Evolutionary conservation across 2,329 filamentous ascomycete species (phyloP).

Genomic region (Colletotrichum chrysophilum): DNA sequence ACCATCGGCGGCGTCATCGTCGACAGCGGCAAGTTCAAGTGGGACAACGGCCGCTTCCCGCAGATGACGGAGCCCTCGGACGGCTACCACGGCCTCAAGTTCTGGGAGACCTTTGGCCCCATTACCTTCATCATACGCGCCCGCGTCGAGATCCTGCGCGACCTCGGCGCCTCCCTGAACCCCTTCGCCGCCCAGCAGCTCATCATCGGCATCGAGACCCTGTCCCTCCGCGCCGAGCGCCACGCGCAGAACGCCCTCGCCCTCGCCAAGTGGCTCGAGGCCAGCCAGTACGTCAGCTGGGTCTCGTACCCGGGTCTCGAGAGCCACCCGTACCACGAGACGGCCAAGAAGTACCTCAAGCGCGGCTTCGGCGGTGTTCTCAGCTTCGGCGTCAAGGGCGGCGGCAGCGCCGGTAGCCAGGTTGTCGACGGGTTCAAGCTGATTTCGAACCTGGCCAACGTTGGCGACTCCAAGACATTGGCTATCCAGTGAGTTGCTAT

Average conservation of each 20-base stretch:
- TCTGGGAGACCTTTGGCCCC: slow-evolving; percentile 89
- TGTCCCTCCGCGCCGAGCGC: slow-evolving; percentile 84
- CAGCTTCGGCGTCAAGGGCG: slow-evolving; percentile 92
- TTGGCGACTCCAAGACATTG: slow-evolving; percentile 93
- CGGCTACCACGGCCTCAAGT: slow-evolving; percentile 92
- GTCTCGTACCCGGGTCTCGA: slow-evolving; percentile 91
- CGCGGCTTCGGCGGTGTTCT: slow-evolving; percentile 89
- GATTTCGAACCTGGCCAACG: slow-evolving; percentile 94
- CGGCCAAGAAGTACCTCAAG: slow-evolving; percentile 86
- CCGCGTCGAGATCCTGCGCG: slow-evolving; percentile 88
- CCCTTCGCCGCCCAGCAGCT: slow-evolving; percentile 94
- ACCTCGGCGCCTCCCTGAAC: slow-evolving; percentile 82
- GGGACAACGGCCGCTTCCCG: slow-evolving; percentile 86
- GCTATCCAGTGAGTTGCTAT: slow-evolving; percentile 72
- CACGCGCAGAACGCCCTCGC: slow-evolving; percentile 84
- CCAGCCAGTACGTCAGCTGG: slow-evolving; percentile 85
- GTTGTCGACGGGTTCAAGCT: slow-evolving; percentile 95
- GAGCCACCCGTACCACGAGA: slow-evolving; percentile 78
- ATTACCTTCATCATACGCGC: slow-evolving; percentile 84
- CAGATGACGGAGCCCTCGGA: slow-evolving; percentile 89
- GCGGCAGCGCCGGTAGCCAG: slow-evolving; percentile 79
- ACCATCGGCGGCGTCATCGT: slow-evolving; percentile 88
- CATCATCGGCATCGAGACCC: slow-evolving; percentile 85
- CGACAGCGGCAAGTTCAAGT: slow-evolving; percentile 92
- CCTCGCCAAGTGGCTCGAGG: slow-evolving; percentile 83